Evolutionary conservation across 2,329 filamentous ascomycete species (phyloP), one percentile per base, ranked within the genome.

Genomic region (Didymella keratinophila): DNA sequence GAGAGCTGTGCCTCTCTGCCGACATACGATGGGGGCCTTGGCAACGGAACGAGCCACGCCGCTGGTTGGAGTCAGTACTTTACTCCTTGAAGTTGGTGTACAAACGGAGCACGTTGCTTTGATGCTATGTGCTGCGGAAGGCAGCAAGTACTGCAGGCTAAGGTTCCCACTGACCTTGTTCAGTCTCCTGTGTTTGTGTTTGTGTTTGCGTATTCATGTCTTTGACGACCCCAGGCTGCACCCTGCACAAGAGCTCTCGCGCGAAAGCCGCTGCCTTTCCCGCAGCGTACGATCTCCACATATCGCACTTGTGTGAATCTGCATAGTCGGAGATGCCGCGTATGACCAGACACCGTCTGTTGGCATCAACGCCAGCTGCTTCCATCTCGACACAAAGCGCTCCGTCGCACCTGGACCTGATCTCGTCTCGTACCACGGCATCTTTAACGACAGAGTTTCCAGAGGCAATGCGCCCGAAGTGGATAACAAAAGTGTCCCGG

Each of bases 271-370:
- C 60, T 21, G 56, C 56, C 4, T 56, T 62, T 10, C 52, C 60
- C 4, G 60, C 56, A 18, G 60, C 60, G 21, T 62, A 47, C 2
- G 45, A 51, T 23, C 27, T 27, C 60, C 60, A 62, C 27, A 60
- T 9, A 25, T 62, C 52, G 52, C 44, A 51, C 28, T 60, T 62
- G 50, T 62, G 52, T 18, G 60, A 60, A 43, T 62, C 60, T 0
- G 60, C 60, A 42, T 62, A 62, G 52, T 62, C 42, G 12, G 60
- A 60, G 39, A 62, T 54, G 52, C 60, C 60, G 20, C 56, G 60
- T 27, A 62, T 54, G 12, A 62, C 52, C 39, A 62, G 52, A n/a
- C 60, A 62, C 34, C 20, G 48, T 39, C 43, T 45, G 37, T 56
- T 62, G 42, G 39, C 32, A 39, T 62, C 60, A 25, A 62, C 60